Base-by-base conservation (phyloP, 495 filamentous ascomycete genomes). In the Rusavskia elegans region DNA sequence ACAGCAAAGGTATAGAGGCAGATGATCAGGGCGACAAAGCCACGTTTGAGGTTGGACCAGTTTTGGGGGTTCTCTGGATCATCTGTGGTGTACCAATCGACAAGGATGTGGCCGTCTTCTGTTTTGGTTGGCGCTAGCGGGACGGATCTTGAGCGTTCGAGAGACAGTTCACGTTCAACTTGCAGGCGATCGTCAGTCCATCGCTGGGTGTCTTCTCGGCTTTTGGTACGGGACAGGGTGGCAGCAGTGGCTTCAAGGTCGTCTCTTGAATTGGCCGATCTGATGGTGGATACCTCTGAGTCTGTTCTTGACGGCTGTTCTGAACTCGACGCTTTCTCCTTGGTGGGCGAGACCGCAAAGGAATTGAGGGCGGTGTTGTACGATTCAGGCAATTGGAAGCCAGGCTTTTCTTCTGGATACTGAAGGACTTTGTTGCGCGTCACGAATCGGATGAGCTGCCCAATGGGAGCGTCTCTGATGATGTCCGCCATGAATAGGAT, bases 31-130 rank as follows among this genome's bases (percentile, higher is more conserved):
- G 68, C 67, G 39, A 74, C 64, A 40, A 72, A 72, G 52, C 60
- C 50, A 7, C 53, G 50, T 50, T 71, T 72, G 20, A 21, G 40
- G 37, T 60, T 61, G 2, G 68, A 66, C 76, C 76, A 80, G 48
- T 78, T 79, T 39, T 76, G 71, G 2, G 76, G 77, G 48, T 80
- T 78, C 5, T 65, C 73, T 9, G 63, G 56, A 55, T 78, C 76
- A 37, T 74, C 68, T 5, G 71, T 70, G 39, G 64, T 68, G 55
- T 78, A 76, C 76, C 76, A 79, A 50, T 76, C 71, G n/a, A 76
- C 73, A 0, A 78, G 63, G 44, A 69, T 73, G 40, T 70, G 68
- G 52, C 71, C 71, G 45, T 75, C 71, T 42, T 50, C 53, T 11
- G 65, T 70, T 42, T 57, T 66, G 36, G 56, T 61, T 0, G 77